These are phyloP conservation scores for Aspergillus sp. DNA, from an alignment of 2,329 filamentous ascomycete species.

Conservation along the genomic window DNA sequence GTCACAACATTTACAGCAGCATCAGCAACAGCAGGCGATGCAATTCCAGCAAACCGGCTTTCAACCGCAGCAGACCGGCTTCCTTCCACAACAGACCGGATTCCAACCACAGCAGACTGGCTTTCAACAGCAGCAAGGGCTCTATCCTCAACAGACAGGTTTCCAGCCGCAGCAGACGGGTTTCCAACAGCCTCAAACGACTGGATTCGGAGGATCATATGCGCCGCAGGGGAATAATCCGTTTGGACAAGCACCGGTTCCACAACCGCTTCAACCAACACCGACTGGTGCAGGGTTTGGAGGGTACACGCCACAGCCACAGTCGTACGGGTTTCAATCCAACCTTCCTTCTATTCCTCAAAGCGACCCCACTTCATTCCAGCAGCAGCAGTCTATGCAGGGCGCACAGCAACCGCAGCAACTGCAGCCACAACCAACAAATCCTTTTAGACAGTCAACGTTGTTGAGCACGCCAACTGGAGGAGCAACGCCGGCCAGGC, in stretches of 20 bases:
- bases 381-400: constrained; percentile 39
- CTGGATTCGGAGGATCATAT: constrained; percentile 18
- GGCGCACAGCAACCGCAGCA: constrained; percentile 31
- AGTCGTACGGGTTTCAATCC: constrained; percentile 47
- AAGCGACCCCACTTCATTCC: constrained; percentile 43
- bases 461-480: constrained; percentile 52
- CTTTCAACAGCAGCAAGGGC: constrained; percentile 24
- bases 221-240: constrained; percentile 28
- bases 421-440: constrained; percentile 59
- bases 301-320: constrained; percentile 69
- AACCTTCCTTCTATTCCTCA: constrained; percentile 45
- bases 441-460: constrained; percentile 93
- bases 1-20: constrained; percentile 24
- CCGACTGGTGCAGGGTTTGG: constrained; percentile 78
- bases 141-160: constrained; percentile 23
- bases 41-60: constrained; percentile 34
- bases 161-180: constrained; percentile 29
- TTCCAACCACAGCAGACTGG: constrained; percentile 34
- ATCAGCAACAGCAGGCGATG: constrained; percentile 30
- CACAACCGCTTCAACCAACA: constrained; percentile 53
- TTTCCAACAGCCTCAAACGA: constrained; percentile 15
- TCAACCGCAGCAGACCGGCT: constrained; percentile 3
- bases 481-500: constrained; percentile 41
- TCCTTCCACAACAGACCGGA: constrained; percentile 32
- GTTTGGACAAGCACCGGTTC: constrained; percentile 28